These are phyloP conservation scores for Westerdykella aurantiaca DNA, from an alignment of 2,329 filamentous ascomycete genomes.

Conservation along the genomic window DNA sequence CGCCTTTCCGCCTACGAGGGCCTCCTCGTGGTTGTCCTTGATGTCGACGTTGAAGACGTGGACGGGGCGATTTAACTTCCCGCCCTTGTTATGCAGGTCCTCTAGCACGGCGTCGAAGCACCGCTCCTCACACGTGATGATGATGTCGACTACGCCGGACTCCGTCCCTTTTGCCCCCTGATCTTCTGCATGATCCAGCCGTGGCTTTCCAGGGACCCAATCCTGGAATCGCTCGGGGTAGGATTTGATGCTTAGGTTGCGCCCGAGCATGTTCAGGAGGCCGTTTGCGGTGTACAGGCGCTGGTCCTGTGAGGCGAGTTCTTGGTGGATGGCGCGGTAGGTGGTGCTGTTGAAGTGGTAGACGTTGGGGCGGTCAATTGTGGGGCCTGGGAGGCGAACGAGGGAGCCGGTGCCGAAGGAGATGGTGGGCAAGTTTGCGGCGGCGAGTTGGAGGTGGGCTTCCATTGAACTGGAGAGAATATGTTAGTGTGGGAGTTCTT, in stretches of 20 bases:
- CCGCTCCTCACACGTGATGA: slow-evolving; percentile 95
- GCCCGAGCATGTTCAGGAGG: slow-evolving; percentile 88
- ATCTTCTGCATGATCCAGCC: slow-evolving; percentile 64
- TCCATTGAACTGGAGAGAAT: slow-evolving; percentile 72
- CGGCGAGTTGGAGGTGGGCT: slow-evolving; percentile 87
- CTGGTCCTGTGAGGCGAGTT: slow-evolving; percentile 78
- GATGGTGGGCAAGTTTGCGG: slow-evolving; percentile 83
- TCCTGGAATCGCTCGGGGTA: slow-evolving; percentile 97
- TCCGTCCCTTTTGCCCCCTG: slow-evolving; percentile 77
- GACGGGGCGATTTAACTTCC: slow-evolving; percentile 82
- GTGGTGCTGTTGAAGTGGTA: slow-evolving; percentile 98
- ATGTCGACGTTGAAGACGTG: slow-evolving; percentile 99
- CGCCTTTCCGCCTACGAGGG: slow-evolving; percentile 78
- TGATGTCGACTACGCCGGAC: slow-evolving; percentile 82
- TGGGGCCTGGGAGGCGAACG: slow-evolving; percentile 85
- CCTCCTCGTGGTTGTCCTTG: slow-evolving; percentile 96
- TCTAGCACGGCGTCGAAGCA: slow-evolving; percentile 98
- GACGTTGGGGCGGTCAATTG: slow-evolving; percentile 89
- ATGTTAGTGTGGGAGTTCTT: slow-evolving; percentile 8
- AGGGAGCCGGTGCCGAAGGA: slow-evolving; percentile 95
- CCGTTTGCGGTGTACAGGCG: slow-evolving; percentile 88
- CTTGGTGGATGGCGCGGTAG: slow-evolving; percentile 90
- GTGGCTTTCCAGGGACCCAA: slow-evolving; percentile 82
- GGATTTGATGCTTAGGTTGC: slow-evolving; percentile 89
- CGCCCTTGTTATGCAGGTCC: slow-evolving; percentile 79